Evolutionary conservation across 768 basidiomycete genomes (phyloP), one percentile per base, ranked within the genome.

Genomic region (Leccinum barrowsii): DNA sequence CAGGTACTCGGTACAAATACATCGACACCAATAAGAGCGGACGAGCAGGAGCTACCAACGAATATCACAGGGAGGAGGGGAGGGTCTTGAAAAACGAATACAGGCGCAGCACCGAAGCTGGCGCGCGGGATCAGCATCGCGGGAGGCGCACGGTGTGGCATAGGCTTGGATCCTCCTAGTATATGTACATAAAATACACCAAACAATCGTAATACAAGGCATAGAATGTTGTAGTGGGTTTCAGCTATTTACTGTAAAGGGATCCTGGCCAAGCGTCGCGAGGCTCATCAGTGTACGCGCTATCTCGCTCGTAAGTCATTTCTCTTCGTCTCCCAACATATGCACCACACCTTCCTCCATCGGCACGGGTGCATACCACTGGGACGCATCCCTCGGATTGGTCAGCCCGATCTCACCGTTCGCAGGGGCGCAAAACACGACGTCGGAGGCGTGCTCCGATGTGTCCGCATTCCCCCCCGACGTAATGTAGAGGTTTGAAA

Each of bases 311-410:
- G 15, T 22, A 19, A 21, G 7, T 65, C 55, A 66, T 2, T 77
- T 78, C 5, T 85, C 81, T 28, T 81, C 82, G 22, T 82, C 82
- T 37, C 82, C 82, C 48, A 85, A 67, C 34, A 81, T 76, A 61
- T 85, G 83, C 13, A 61, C 11, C 26, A 28, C 26, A 3, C 64
- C 62, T 40, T 72, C 77, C 21, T 69, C 72, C 37, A 72, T 73
- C 30, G 85, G 84, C 24, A 89, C 84, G 11, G 81, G 81, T 3
- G 82, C 75, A 60, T 89, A 89, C 86, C 86, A 87, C 64, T 85
- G 85, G 52, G 79, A 70, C 7, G 74, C 63, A 37, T 52, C 49
- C 17, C 61, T 56, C 48, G 75, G 69, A 11, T 70, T 64, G 30
- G 65, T 65, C 59, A 84, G 64, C 67, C 82, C 79, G 61, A 84